Evolutionary conservation across 148 eudicot genomes (phyloP), one percentile per base, ranked within the genome.

Genomic region (Rhododendron kiyosumense): DNA sequence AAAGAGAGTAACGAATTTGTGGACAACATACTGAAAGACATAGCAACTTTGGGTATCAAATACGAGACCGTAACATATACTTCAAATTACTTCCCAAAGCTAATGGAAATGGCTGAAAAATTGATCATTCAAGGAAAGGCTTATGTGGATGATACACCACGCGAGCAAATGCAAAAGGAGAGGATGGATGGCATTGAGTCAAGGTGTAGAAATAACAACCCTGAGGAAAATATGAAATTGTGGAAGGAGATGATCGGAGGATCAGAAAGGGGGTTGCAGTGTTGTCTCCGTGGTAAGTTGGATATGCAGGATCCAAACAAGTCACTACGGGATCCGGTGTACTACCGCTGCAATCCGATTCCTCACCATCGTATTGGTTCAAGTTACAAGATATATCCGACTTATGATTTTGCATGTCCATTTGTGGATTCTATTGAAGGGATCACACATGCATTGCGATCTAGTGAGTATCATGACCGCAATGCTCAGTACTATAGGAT

Each of bases 381-480:
- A 22, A 94, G 89, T 87, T 97, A 97, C 89, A 97, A 95, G 87
- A 84, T 97, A 61, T 97, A 97, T 83, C 99, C 99, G 8, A 97
- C 99, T 20, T 97, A 97, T 91, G 99, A 97, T 90, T 97, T 97
- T 87, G 97, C 98, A 63, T 97, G 99, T 84, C 99, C 99, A n/a
- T 97, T 91, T 93, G 99, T 97, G 81, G 99, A 97, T 89, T 85
- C 99, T 52, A 36, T 93, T 8, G 99, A 97, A 90, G 98, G 98
- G 45, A 94, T 97, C 59, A 93, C 99, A 13, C 99, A 97, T 90
- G 99, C 99, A 41, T 95, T 97, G 46, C 91, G 99, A 81, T 95
- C 99, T 67, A 95, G 98, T 86, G 99, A 97, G 90, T 97, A 97
- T 86, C 99, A 97, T 87, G 99, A 97, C 86, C 98, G 99, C 61